Evolutionary conservation across 352 stramenopile genomes (phyloP), one percentile per base, ranked within the genome.

Genomic region (Phytophthora palmivora): DNA sequence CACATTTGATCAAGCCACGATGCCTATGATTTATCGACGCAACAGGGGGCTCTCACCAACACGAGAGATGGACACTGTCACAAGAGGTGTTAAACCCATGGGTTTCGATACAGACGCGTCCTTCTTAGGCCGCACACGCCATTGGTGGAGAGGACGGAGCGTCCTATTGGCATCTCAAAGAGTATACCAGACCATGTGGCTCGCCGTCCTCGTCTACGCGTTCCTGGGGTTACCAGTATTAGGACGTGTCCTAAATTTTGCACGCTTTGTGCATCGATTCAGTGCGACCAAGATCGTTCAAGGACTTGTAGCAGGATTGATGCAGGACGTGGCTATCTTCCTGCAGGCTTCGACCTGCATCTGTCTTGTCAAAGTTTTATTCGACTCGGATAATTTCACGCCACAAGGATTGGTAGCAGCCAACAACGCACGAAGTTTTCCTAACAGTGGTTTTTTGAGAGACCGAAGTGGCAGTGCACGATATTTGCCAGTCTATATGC

Each of bases 251-350:
- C 59, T 91, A 11, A 88, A 88, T 24, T 83, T 88, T 39, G 67
- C 72, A 15, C 76, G 82, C 0, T 89, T 84, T 44, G 72, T 78
- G 30, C 79, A 88, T 48, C 82, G 82, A 38, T 87, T 88, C 37
- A 70, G 63, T 8, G 50, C 54, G 6, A 16, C 51, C 5, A 85
- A 66, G 43, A 82, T 91, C 38, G 0, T 85, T 1, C 74, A 84
- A 39, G 76, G 76, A 1, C 59, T 91, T 30, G 9, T 77, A 10
- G 78, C 67, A 1, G 82, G 82, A 0, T 46, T 84, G 32, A 56
- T 79, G 26, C 79, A 91, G 39, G 82, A 91, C 49, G 53, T 88
- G 33, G 82, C 82, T 2, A 74, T 89, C 30, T 88, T 91, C 32
- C 60, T 84, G 19, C 82, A 91, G 44, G 70, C 79, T 0, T 78